These are phyloP conservation scores for Saxophila tyrrhenica DNA, from an alignment of 495 filamentous ascomycete genomes.

Conservation along the genomic window DNA sequence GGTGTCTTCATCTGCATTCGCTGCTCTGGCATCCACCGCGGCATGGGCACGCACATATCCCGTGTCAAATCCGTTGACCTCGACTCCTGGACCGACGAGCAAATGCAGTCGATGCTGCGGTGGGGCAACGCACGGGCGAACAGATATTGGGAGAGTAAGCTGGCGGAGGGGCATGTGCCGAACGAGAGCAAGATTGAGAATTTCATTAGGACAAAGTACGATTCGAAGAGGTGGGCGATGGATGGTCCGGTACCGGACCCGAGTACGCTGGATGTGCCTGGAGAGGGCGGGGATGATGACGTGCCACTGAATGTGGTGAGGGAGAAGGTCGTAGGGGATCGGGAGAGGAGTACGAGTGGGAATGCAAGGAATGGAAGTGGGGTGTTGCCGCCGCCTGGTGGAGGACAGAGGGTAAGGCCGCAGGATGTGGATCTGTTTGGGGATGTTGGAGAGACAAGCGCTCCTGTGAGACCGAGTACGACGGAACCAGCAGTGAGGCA, in stretches of 20 bases:
- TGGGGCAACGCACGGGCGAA: conserved; percentile 96
- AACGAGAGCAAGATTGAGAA: conserved; percentile 80
- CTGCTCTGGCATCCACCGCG: conserved; percentile 94
- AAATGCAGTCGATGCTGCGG: conserved; percentile 76
- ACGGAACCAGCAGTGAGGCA: conserved; percentile 46
- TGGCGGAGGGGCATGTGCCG: conserved; percentile 84
- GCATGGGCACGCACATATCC: conserved; percentile 98
- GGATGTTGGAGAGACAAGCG: conserved; percentile 40
- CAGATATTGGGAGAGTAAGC: conserved; percentile 95
- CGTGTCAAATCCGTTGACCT: conserved; percentile 96
- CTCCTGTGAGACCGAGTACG: conserved; percentile 55
- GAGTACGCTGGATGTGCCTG: conserved; percentile 58
- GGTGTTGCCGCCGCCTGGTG: background rate
- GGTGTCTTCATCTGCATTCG: conserved; percentile 95
- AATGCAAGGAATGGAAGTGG: conserved; percentile 2
- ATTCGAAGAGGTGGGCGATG: conserved; percentile 97
- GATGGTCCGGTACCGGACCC: conserved; percentile 91
- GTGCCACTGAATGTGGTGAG: conserved; percentile 67
- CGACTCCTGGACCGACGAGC: conserved; percentile 97
- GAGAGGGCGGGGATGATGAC: conserved; percentile 55
- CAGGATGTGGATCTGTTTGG: conserved; percentile 50
- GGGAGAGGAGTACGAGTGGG: conserved; percentile 3
- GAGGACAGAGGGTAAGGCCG: background rate
- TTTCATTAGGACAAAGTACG: conserved; percentile 97
- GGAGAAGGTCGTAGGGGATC: conserved; percentile 48